Percentiles rank a stretch among this genome's conserved stretches.
These are phyloP conservation scores for Xylaria longipes DNA, from an alignment of 495 filamentous ascomycete species.

Conservation along the genomic window DNA sequence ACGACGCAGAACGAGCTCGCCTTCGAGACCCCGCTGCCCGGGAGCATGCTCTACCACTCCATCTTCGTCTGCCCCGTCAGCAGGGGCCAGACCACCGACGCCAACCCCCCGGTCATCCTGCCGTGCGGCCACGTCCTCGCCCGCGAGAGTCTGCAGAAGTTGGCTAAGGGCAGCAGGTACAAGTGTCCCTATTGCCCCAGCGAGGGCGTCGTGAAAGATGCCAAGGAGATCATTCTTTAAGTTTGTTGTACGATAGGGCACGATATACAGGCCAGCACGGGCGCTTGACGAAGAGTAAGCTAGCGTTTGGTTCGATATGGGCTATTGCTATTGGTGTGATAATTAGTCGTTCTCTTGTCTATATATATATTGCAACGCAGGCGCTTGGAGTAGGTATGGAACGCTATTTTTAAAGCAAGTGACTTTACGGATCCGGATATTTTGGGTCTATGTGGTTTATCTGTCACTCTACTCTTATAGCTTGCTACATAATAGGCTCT, in stretches of 20 bases:
- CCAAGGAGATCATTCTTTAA: slow-evolving; percentile 70
- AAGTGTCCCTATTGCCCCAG: slow-evolving; percentile 97
- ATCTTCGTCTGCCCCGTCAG: slow-evolving; percentile 98
- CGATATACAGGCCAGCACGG: neutral
- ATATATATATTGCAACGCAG: neutral
- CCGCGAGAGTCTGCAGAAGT: slow-evolving; percentile 74
- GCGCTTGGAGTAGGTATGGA: slow-evolving; percentile 7
- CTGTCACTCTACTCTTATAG: neutral
- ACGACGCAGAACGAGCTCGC: slow-evolving; percentile 89
- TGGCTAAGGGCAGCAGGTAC: slow-evolving; percentile 80
- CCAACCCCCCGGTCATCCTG: slow-evolving; percentile 97
- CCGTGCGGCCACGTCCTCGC: slow-evolving; percentile 96
- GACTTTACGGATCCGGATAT: neutral
- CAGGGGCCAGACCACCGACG: slow-evolving; percentile 93
- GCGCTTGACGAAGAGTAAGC: too few relatives aligned
- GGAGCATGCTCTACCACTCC: slow-evolving; percentile 86
- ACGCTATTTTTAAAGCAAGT: neutral
- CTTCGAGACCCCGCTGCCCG: slow-evolving; percentile 88
- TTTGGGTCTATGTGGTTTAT: neutral
- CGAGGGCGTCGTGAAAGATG: slow-evolving; percentile 78
- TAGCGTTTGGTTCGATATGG: neutral
- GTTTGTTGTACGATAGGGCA: neutral
- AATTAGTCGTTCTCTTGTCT: neutral
- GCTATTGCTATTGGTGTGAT: neutral
- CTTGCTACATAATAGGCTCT: neutral